phyloP scores from a whole-genome alignment of 163 green algal species.

The Botryococcus braunii region DNA sequence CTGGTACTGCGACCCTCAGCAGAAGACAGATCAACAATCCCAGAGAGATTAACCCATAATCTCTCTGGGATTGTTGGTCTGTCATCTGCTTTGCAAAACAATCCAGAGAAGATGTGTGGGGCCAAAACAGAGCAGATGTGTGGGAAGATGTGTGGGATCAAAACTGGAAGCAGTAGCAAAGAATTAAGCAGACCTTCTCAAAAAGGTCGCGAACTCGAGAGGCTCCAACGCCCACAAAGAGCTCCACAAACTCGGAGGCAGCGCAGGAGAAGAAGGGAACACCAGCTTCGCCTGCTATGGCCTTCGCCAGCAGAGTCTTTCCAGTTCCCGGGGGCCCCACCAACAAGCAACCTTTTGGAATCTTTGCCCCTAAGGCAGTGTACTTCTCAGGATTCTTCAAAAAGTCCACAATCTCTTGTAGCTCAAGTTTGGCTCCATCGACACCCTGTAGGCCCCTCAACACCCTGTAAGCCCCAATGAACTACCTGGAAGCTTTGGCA shows the following conservation, averaged over 20 bases:
- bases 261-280: constrained; percentile 95
- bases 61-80: too few species aligned
- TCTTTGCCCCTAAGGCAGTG: constrained; percentile 87
- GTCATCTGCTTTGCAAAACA: too few species aligned
- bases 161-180: too few species aligned
- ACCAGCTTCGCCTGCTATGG: constrained; percentile 92
- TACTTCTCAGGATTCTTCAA: constrained; percentile 97
- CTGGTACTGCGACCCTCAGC: too few species aligned
- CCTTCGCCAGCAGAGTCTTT: constrained; percentile 94
- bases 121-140: too few species aligned
- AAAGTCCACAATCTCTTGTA: constrained; percentile 89
- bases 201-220: constrained; percentile 95
- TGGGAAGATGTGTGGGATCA: too few species aligned
- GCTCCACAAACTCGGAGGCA: constrained; percentile 97
- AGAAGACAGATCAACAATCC: too few species aligned
- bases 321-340: constrained; percentile 83
- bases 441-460: constrained; percentile 45
- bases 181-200: constrained; percentile 57
- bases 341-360: constrained; percentile 83
- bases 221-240: constrained; percentile 96
- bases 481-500: too few species aligned
- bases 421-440: constrained; percentile 87
- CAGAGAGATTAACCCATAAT: too few species aligned
- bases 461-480: constrained; percentile 1
- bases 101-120: too few species aligned